Base-by-base conservation (phyloP, 148 eudicot species). In the Silene latifolia region DNA sequence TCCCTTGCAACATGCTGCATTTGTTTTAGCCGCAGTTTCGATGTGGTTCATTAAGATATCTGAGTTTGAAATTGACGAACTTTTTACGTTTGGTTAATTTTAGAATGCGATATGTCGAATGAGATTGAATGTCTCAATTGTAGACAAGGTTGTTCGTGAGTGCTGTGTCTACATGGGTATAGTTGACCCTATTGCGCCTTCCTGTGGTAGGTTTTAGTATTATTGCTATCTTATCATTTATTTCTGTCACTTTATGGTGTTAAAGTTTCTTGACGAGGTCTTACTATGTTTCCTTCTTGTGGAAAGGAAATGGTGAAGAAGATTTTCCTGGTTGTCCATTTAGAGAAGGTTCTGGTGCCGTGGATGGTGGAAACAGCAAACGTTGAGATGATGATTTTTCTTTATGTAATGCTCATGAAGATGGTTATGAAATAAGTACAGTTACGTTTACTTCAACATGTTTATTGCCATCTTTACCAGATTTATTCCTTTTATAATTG, bases 91-190 rank as follows among this genome's bases (percentile, higher is more conserved):
- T 63, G n/a, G 64, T 71, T 68, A 76, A 64, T 78, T 74, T 53
- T 88, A 94, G 98, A 94, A 94, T 82, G 98, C 91, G 83, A 76
- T 94, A 74, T 88, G 98, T 80, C 88, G 93, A 74, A 85, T 86
- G 83, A 88, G 88, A 75, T 74, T 94, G 85, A 86, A 94, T 78
- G 72, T 79, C 14, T 77, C 93, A 20, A 18, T 87, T 72, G 82
- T 94, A 69, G 98, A 94, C 77, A 93, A 90, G 74, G 96, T 94
- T 68, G 92, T 94, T 73, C 91, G 71, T 14, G 98, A 94, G 79
- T 94, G 88, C 64, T 94, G 97, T 77, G 79, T 94, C 71, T 94
- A 91, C 76, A 85, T 97, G 87, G 98, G 96, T 73, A 88, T 94
- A 60, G 89, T 90, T 79, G 88, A 86, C 80, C 82, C 88, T 68